Evolutionary conservation across 1,284 basidiomycete species (phyloP), one percentile per base, ranked within the genome.

Genomic region (Ganoderma sp.): DNA sequence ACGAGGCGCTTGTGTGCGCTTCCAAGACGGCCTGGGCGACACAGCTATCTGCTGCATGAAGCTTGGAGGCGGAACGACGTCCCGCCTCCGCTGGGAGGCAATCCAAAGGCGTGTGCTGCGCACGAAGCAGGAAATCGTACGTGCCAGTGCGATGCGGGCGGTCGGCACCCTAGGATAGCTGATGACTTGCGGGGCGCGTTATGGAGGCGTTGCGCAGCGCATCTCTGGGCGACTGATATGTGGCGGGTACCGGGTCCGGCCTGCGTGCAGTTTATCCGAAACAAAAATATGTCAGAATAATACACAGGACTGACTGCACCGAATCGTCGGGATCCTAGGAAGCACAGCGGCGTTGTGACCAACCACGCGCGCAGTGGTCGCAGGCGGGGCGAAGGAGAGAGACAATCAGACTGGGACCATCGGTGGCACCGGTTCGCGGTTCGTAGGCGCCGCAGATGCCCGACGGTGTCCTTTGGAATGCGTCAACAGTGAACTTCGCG

Each of bases 371-470:
- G 34, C n/a, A 19, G 43, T 32, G 48, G 15, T 14, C 56, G 37
- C 17, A 37, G 61, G 41, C 28, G n/a, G 32, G 17, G 45, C 15
- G 17, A 42, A 15, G 48, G 14, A 41, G 22, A 5, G 34, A 39
- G 19, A 25, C n/a, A 15, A 63, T 63, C 62, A 63, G 62, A 63
- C 42, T 56, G 56, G 62, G 41, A 63, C 22, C 8, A 39, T 63
- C 39, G 48, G 52, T 63, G 62, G 19, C 22, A 54, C 48, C 37
- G n/a, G 45, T 28, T n/a, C 37, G 37, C 37, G 37, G 37, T 39
- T 39, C 37, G 10, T 39, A 10, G 39, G 34, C 32, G 15, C 15
- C 28, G 52, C 28, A 56, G 28, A 56, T 56, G 17, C 25, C 25
- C 25, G 52, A 14, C n/a, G n/a, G 52, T 32, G 28, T 25, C 28